Base-by-base conservation (phyloP, 805 yeast genomes). In the Nematodospora valgi region DNA sequence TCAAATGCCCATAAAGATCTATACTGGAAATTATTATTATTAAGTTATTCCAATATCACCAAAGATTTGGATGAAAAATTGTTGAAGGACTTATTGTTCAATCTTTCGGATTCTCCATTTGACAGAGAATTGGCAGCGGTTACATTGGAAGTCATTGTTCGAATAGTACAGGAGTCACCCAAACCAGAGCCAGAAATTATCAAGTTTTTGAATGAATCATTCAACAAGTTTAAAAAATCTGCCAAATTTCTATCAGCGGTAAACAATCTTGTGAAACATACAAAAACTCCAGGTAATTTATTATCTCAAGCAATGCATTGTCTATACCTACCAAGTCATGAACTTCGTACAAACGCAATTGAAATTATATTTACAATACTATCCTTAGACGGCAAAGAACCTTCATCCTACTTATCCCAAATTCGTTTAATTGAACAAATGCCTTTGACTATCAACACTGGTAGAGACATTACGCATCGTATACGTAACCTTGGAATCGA, bases 391-490 rank as follows among this genome's bases (percentile, higher is more conserved):
- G n/a, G n/a, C n/a, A n/a, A n/a, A n/a, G 37, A 44, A 4, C 21
- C 33, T 17, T 68, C 76, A 2, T 52, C 54, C 2, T 46, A 72
- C 11, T 43, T 81, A n/a, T 58, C 67, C 20, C 76, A 73, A 34
- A 73, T 82, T 40, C 59, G 69, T 33, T 48, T 75, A 2, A 74
- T 89, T 31, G 96, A 87, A 53, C 76, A 79, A 39, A 72, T 82
- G 5, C 95, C 95, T 0, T 64, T 82, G 33, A 74, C 74, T n/a
- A 58, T 88, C 12, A 63, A 74, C 9, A 77, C 77, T 38, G 82
- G 85, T 2, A 78, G 97, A 59, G 94, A 84, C 47, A 67, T 91
- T 2, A 76, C 78, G 16, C 62, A 81, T 39, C 74, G 94, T 51
- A 68, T 82, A 20, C 72, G 96, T 47, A 67, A 63, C 23, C 58